Evolutionary conservation across 164 flowering plant genomes (phyloP), one percentile per base, ranked within the genome.

Genomic region (Nymphaea colorata): DNA sequence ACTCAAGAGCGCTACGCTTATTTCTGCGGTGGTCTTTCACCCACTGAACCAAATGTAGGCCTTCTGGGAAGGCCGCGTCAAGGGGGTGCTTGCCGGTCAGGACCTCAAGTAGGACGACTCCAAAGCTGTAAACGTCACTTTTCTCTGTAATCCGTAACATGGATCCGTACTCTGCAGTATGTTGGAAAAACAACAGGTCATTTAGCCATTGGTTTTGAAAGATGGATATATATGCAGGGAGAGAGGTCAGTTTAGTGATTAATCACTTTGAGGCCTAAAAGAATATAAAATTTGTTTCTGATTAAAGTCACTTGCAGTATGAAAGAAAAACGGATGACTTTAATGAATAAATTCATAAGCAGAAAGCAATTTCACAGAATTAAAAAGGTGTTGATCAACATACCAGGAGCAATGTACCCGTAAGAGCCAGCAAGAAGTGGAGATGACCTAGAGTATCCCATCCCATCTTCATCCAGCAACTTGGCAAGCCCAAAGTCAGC

Each of bases 321-420:
- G 36, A 25, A 25, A 25, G 36, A 25, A 25, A 25, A 25, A 25
- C 36, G 36, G 36, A 25, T 25, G 36, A 25, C 1, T 25, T 25
- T 25, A 25, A 1, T 25, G 36, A 25, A 25, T 25, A 25, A 25
- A 25, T 25, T 25, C 36, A 1, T 25, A 25, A 25, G 36, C 36
- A 25, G 36, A 25, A 25, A 25, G 36, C 36, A 25, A 25, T 25
- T 25, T 25, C 36, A 25, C 36, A 25, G 36, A 25, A 25, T 25
- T 25, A 12, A 14, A 11, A 45, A 62, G 55, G 41, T 67, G 64
- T 7, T 3, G 16, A 2, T n/a, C 36, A 10, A 8, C 3, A 64
- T 86, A 91, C 98, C 99, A 43, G 99, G 99, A 80, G 99, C 99
- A 88, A 94, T 94, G 79, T 94, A 94, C 18, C 99, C 99, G 65